Percentiles rank a stretch among this genome's conserved stretches.
These are phyloP conservation scores for Globisporangium paddicum DNA, from an alignment of 352 stramenopile species.

Conservation along the genomic window DNA sequence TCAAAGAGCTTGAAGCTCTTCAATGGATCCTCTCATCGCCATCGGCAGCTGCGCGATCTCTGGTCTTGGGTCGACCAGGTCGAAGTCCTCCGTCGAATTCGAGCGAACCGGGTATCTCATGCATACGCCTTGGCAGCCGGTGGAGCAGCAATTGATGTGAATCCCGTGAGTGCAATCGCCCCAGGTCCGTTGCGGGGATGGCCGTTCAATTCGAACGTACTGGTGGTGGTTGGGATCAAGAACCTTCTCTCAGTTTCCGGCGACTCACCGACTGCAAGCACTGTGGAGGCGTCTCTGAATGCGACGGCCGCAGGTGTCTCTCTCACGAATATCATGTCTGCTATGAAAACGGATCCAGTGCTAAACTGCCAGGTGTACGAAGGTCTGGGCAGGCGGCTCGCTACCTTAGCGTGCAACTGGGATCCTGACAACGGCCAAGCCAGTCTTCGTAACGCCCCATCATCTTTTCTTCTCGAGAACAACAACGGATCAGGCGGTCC, in stretches of 20 bases:
- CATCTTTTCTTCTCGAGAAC: neutral
- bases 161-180: conserved; percentile 16
- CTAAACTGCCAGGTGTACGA: conserved; percentile 76
- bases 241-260: conserved; percentile 38
- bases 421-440: conserved; percentile 66
- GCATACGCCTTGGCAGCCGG: conserved; percentile 21
- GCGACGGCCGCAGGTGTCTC: conserved; percentile 13
- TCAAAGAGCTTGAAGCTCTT: conserved; percentile 79
- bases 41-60: conserved; percentile 52
- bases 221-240: conserved; percentile 62
- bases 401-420: conserved; percentile 79
- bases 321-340: conserved; percentile 34
- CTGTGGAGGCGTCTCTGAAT: conserved; percentile 11
- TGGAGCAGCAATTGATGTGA: conserved; percentile 19
- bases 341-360: conserved; percentile 52
- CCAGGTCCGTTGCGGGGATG: conserved; percentile 53
- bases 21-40: conserved; percentile 24
- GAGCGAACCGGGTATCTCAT: conserved; percentile 49
- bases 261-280: conserved; percentile 15
- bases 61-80: conserved; percentile 87
- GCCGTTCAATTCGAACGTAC: conserved; percentile 60
- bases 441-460: conserved; percentile 4
- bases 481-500: conserved; percentile 27
- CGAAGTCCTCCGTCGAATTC: conserved; percentile 61
- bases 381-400: conserved; percentile 56